Evolutionary conservation across 2,329 filamentous ascomycete species (phyloP), one percentile per base, ranked within the genome.

Genomic region (Chaetomiaceae sp.): DNA sequence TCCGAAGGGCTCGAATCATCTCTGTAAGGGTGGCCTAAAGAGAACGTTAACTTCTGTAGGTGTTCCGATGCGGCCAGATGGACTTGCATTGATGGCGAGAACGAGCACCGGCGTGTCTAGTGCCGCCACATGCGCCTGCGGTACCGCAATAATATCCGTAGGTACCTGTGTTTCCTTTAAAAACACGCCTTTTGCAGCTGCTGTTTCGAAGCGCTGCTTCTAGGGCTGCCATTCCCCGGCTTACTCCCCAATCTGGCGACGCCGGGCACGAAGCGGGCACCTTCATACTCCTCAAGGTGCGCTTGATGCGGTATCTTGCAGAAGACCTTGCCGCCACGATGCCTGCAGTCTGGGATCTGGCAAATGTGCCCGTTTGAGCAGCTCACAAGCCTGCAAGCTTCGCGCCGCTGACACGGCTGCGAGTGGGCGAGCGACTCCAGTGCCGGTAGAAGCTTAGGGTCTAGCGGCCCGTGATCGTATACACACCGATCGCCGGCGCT

Each of bases 341-440:
- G 38, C 42, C 57, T 58, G 46, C 62, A 65, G 12, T 64, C 58
- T 15, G 42, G 33, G 14, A 49, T 58, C 53, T 64, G 63, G 48
- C 63, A 65, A 30, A 64, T 51, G 47, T 65, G 63, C 6, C 62
- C 63, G 19, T 53, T 51, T 18, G 52, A 53, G 50, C 63, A 65
- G 12, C 38, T 37, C 0, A 50, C 45, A 4, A 56, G 47, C 9
- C 60, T 49, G 51, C 62, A 65, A 5, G 26, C 20, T 7, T 58
- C 60, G 6, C 59, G 58, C 37, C 55, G 59, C 1, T 49, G 22
- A 47, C 61, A 65, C 7, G 61, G 58, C 30, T 62, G 40, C 7
- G 59, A 58, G 32, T 61, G 61, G 15, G 61, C 57, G 9, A 62
- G 53, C 45, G 42, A 51, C 39, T 59, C 53, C 12, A 64, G 50